Evolutionary conservation across 2,329 filamentous ascomycete genomes (phyloP), one percentile per base, ranked within the genome.

Genomic region (Chaetomium sp.): DNA sequence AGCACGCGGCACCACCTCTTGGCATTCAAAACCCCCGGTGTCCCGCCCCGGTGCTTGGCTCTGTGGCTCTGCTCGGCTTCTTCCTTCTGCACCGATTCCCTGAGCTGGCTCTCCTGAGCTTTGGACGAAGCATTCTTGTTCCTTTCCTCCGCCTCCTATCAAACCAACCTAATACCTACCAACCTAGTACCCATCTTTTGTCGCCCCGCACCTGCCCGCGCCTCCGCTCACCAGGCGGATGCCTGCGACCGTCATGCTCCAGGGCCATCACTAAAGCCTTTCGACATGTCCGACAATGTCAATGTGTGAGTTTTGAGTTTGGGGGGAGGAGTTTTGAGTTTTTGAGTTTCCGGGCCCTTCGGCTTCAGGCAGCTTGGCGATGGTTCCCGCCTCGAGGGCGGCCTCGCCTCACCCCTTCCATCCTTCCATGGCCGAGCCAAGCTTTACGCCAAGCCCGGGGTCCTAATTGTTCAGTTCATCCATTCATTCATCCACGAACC

Each of bases 361-460:
- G n/a, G 38, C 58, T 16, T 29, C 38, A 29, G 16, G 21, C 38
- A 57, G 60, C 63, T 68, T 66, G 68, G 66, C 64, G 58, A 68
- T 65, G 62, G 63, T 58, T 62, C 62, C 64, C 61, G 65, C 55
- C 51, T 60, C 57, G 51, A 65, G 57, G 57, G 27, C 27, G 57
- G 27, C 27, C 27, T 29, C 27, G 27, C 57, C 57, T 69, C 70
- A 57, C 62, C 59, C 67, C 70, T 70, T 73, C n/a, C n/a, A n/a
- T n/a, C n/a, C n/a, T n/a, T n/a, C n/a, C n/a, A n/a, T n/a, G 69
- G 70, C 69, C 29, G 58, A 65, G 70, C 72, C 71, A 72, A 73
- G 72, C 66, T 65, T 69, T 70, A 50, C 53, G 68, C 68, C 72
- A 70, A 71, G 71, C 65, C 70, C 58, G 64, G 65, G 68, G 68